Conservation (phyloP, 768 basidiomycete species). For the Dacryopinax spathularia region DNA sequence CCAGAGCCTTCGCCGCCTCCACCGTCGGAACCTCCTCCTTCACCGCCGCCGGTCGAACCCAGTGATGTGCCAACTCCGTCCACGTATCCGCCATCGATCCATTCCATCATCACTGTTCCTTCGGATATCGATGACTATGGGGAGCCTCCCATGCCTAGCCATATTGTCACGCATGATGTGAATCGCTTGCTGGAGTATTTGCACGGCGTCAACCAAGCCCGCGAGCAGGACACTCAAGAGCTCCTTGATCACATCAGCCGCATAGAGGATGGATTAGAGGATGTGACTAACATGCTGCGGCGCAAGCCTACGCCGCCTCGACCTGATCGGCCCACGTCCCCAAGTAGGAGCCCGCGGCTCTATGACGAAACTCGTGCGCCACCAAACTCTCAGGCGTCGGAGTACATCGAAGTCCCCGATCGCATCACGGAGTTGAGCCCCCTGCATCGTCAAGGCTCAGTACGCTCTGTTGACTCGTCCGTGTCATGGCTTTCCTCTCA, state of each 20-base stretch:
- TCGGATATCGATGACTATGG: slow-evolving; percentile 24
- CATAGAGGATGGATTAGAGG: slow-evolving; percentile 53
- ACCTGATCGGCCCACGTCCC: slow-evolving; percentile 28
- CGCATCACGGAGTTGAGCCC: neutral
- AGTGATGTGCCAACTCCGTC: slow-evolving; percentile 32
- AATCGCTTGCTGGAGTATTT: slow-evolving; percentile 35
- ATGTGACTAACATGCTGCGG: slow-evolving; percentile 29
- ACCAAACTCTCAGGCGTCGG: neutral
- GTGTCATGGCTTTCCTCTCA: slow-evolving; percentile 43
- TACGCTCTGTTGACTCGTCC: slow-evolving; percentile 8
- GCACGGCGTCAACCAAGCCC: slow-evolving; percentile 48
- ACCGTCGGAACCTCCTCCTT: neutral
- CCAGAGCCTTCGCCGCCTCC: slow-evolving; percentile 2
- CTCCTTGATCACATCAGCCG: slow-evolving; percentile 52
- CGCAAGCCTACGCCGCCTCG: slow-evolving; percentile 37
- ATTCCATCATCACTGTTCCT: slow-evolving; percentile 33
- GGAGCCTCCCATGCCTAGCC: slow-evolving; percentile 29
- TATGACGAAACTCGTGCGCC: neutral
- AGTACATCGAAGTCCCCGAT: neutral
- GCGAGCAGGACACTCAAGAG: slow-evolving; percentile 50
- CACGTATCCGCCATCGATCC: slow-evolving; percentile 36
- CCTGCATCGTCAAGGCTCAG: neutral
- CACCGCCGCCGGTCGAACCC: neutral
- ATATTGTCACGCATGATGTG: slow-evolving; percentile 29
- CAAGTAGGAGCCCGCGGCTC: slow-evolving; percentile 8